Base-by-base conservation (phyloP, 306 rosid species). In the Gleditsia sinensis region DNA sequence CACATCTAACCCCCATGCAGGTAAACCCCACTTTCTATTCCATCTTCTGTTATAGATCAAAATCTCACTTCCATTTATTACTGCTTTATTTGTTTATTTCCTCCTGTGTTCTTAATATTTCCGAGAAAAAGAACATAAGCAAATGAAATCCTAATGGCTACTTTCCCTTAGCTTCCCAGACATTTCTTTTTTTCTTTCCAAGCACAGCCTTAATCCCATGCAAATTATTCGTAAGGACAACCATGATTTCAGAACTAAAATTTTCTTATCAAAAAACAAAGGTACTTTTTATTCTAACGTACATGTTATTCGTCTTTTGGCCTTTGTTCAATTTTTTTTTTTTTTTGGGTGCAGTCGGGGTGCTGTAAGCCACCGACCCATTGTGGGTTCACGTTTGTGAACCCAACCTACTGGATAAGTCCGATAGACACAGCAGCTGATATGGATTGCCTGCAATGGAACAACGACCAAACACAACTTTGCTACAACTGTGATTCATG, bases 351-450 rank as follows among this genome's bases (percentile, higher is more conserved):
- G 75, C 78, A 92, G 98, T 90, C 98, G 46, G 96, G 94, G 67
- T 92, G 98, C 75, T 92, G 98, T 65, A 92, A 92, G 77, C 98
- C 98, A 54, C 98, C 98, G 40, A 92, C 98, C 1, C 73, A 72
- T 75, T 92, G 98, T 57, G 98, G 98, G 1, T 90, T 80, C 83
- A 90, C 92, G 4, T 90, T 90, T 67, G 98, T 90, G 89, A 92
- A 92, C 68, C 96, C 96, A 62, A 92, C 98, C 1, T 92, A 88
- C 51, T 92, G 98, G 98, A 92, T 92, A 45, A 92, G 98, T 71
- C 98, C 98, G 42, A 92, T 90, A 1, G 72, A 71, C 86, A 86
- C 12, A 0, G 82, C 80, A 33, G 89, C 80, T 21, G 92, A 90
- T 49, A 77, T 53, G 83, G 98, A 92, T 50, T 92, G 98, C 88